phyloP scores from a whole-genome alignment of 2,329 filamentous ascomycete genomes.

The Pestalotiopsis sp. region DNA sequence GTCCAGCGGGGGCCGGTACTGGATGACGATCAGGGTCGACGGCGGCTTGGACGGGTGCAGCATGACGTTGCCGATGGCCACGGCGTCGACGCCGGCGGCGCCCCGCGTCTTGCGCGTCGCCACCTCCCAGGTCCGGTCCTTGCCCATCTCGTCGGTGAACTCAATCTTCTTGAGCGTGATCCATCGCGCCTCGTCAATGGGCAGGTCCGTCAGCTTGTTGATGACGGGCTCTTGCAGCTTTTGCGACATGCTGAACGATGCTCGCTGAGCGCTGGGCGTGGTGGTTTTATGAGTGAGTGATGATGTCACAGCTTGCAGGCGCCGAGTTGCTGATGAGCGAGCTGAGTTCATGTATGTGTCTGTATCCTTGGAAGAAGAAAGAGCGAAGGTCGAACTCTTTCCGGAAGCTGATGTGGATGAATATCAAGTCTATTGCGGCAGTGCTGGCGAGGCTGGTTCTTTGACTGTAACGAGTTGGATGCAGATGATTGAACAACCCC shows the following conservation, averaged over 20 bases:
- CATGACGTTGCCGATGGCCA: slow-evolving; percentile 64
- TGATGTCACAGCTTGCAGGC: slow-evolving; percentile 9
- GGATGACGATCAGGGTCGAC: slow-evolving; percentile 53
- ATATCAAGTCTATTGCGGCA: not conserved
- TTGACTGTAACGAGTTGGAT: not conserved
- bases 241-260: slow-evolving; percentile 33
- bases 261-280: not conserved
- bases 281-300: not conserved
- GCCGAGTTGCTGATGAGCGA: not conserved
- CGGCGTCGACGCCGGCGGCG: slow-evolving; percentile 58
- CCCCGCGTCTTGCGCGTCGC: slow-evolving; percentile 60
- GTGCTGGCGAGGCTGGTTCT: not conserved
- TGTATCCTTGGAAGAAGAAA: not conserved
- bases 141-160: slow-evolving; percentile 59
- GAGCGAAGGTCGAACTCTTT: not conserved
- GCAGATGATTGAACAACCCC: not conserved
- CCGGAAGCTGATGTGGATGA: not conserved
- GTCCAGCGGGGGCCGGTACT: slow-evolving; percentile 54
- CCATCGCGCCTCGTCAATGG: slow-evolving; percentile 57
- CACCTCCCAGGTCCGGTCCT: slow-evolving; percentile 60
- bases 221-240: slow-evolving; percentile 49
- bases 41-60: slow-evolving; percentile 44
- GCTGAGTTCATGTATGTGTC: not conserved
- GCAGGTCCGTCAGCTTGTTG: slow-evolving; percentile 48
- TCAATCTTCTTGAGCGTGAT: slow-evolving; percentile 57